Conservation (phyloP, 2,329 filamentous ascomycete genomes). For the Raffaelea deltoideospora region DNA sequence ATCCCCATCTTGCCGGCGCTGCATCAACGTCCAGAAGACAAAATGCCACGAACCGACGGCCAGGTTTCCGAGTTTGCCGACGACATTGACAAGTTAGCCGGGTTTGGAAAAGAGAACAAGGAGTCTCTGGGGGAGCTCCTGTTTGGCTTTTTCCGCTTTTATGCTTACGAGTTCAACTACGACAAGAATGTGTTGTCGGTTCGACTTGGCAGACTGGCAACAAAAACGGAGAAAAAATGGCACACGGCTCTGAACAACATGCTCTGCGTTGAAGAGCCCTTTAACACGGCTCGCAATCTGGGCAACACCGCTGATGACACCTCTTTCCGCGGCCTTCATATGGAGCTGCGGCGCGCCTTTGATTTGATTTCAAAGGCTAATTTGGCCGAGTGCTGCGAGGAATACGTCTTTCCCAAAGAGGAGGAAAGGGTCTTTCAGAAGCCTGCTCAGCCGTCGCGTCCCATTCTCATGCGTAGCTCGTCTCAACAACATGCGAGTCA, state of each 20-base stretch:
- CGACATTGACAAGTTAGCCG: conserved; percentile 58
- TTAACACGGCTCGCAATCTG: conserved; percentile 77
- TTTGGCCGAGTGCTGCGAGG: conserved; percentile 69
- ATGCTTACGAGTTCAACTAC: conserved; percentile 86
- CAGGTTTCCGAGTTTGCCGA: conserved; percentile 70
- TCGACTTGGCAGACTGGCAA: conserved; percentile 60
- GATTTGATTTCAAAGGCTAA: conserved; percentile 65
- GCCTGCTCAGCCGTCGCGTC: conserved; percentile 37
- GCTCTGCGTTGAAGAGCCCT: conserved; percentile 91
- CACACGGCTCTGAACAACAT: conserved; percentile 64
- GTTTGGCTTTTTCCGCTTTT: conserved; percentile 91
- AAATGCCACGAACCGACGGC: conserved; percentile 46
- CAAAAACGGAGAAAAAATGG: conserved; percentile 82
- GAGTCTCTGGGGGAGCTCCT: conserved; percentile 74
- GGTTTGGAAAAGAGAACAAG: conserved; percentile 65
- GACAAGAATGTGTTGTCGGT: conserved; percentile 74
- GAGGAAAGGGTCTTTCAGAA: conserved; percentile 50
- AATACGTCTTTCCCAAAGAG: conserved; percentile 77
- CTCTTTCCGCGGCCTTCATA: conserved; percentile 79
- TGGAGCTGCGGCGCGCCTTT: conserved; percentile 81
- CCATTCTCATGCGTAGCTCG: conserved; percentile 42
- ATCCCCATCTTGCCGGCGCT: conserved; percentile 75
- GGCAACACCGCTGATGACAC: conserved; percentile 95
- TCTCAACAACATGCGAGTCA: conserved; percentile 38
- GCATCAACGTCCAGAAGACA: conserved; percentile 56